Percentiles rank a stretch among this genome's conserved stretches.
These are phyloP conservation scores for Thuja plicata DNA, from an alignment of 83 land plant genomes.

Conservation along the genomic window DNA sequence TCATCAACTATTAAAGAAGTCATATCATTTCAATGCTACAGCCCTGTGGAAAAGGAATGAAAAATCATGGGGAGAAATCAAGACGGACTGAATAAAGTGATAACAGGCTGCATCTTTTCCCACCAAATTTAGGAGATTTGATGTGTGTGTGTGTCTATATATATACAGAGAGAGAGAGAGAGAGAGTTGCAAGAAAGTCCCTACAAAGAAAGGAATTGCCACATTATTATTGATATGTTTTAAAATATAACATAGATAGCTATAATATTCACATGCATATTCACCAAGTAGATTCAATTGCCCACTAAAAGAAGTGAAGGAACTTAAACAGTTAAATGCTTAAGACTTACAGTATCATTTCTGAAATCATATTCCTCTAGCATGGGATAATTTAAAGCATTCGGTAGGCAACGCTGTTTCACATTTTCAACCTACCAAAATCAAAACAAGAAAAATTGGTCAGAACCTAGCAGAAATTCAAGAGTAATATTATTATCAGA, in stretches of 20 bases:
- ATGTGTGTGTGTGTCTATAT: no score
- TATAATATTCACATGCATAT: background rate
- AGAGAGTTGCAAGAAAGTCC: background rate
- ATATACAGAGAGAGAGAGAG: background rate
- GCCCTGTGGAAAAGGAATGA: background rate
- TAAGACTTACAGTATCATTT: slow-evolving; percentile 86
- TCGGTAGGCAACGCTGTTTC: slow-evolving; percentile 94
- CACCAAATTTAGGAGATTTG: background rate
- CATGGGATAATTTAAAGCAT: slow-evolving; percentile 96
- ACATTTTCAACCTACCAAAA: slow-evolving; percentile 91
- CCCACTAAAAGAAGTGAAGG: background rate
- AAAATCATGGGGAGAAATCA: background rate
- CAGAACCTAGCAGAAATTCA: background rate
- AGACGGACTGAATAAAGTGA: background rate
- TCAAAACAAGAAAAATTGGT: background rate
- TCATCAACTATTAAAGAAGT: background rate
- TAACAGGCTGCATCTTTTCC: background rate
- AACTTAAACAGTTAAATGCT: background rate
- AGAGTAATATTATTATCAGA: background rate
- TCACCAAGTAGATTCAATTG: background rate
- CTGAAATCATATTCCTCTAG: slow-evolving; percentile 98
- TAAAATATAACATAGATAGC: background rate
- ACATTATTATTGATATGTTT: background rate
- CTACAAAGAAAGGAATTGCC: background rate
- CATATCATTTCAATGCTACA: background rate